Evolutionary conservation across 2,329 filamentous ascomycete species (phyloP).

Genomic region (Ceratocystis huliohia): DNA sequence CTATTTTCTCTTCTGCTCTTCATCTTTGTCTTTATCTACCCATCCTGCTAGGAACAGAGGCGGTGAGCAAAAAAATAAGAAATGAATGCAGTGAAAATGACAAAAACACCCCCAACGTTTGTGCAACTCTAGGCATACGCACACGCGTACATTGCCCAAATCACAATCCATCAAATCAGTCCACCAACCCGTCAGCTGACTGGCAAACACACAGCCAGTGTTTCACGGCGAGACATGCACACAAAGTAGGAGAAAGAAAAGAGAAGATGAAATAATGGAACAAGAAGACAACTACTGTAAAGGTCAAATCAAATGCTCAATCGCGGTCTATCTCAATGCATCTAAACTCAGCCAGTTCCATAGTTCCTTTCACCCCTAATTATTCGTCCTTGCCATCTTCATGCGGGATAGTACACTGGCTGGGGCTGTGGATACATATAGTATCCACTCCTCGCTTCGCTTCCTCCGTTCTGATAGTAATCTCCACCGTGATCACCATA

Average conservation of each 20-base stretch:
- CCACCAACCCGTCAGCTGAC: neutral
- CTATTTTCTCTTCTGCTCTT: too few species aligned
- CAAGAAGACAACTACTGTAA: neutral
- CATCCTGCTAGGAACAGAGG: too few species aligned
- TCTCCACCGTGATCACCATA: neutral
- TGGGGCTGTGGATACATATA: slow-evolving; percentile 3
- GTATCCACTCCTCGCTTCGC: neutral
- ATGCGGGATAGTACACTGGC: slow-evolving; percentile 4
- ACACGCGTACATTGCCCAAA: too few species aligned
- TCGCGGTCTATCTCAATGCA: neutral
- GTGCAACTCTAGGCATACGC: neutral
- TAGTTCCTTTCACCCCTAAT: neutral
- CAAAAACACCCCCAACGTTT: neutral
- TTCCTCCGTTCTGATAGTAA: slow-evolving; percentile 7
- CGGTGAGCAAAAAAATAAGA: too few species aligned
- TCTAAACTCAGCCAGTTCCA: neutral
- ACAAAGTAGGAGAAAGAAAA: neutral
- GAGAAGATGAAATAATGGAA: neutral
- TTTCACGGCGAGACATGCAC: neutral
- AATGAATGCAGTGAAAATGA: too few species aligned
- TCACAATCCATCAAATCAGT: neutral
- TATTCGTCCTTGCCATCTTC: neutral
- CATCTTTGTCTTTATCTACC: too few species aligned
- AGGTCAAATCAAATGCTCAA: neutral
- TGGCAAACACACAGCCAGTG: neutral